Evolutionary conservation across 2,329 filamentous ascomycete species (phyloP), one percentile per base, ranked within the genome.

Genomic region (Ophiostoma perfectum): DNA sequence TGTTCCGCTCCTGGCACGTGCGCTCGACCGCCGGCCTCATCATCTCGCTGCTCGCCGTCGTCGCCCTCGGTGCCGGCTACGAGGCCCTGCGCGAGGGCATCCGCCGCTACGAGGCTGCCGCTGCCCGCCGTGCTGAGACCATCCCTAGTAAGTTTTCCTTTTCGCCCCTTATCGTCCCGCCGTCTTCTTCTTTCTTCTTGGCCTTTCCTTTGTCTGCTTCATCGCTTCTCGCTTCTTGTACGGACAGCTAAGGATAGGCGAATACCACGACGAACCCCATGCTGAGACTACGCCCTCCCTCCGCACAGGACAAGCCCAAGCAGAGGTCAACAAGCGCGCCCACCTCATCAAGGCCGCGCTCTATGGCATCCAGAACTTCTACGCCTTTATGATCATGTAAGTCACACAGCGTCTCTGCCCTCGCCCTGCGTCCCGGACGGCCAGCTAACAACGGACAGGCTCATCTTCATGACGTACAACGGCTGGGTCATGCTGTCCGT

Each of bases 391-490:
- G 84, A 93, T 99, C 77, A 99, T 99, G 95, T 97, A 78, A 88
- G 94, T 88, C 39, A 11, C 38, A 2, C n/a, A 3, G 4, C 16
- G 7, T 9, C 7, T 38, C 16, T 7, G 11, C 12, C 3, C 5
- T 9, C 38, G 38, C 38, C 36, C n/a, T 14, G 9, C 8, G 5
- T 6, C 27, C 27, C 70, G 3, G 39, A 18, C 41, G 5, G 4
- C 18, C 42, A 5, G 16, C 63, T 64, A 47, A 64, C 63, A 12
- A 36, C 27, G 27, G 2, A 1, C 58, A 98, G 94, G 95, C 83
- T 99, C 70, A 81, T 99, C 36, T 99, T 99, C 80, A 99, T 99
- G 95, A 99, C 95, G n/a, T 99, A 99, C 81, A 99, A 99, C 75
- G 95, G 95, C 68, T 96, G 91, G 89, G 88, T 99, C 73, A 99